Evolutionary conservation across 164 flowering plant genomes (phyloP), one percentile per base, ranked within the genome.

Genomic region (Magnolia kwangsiensis): DNA sequence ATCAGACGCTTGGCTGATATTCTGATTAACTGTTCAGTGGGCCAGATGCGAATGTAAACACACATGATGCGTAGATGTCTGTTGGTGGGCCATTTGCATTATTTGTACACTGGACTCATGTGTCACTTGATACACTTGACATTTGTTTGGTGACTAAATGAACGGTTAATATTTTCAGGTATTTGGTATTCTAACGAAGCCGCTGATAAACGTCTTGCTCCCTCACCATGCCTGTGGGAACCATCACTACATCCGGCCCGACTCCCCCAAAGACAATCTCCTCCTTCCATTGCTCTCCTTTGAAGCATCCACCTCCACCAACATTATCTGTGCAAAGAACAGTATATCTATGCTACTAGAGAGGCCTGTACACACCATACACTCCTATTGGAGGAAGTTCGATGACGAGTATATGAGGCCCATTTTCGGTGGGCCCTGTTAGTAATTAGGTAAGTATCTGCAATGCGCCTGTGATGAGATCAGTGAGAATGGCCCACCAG

Each of bases 391-490:
- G 99, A 88, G 93, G 81, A 91, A 80, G 83, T 93, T 95, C 49
- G 99, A 95, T 71, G 90, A 95, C 72, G 66, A 87, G 6, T 92
- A 90, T 83, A 95, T 95, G 99, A 85, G 97, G 83, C 99, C 98
- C 0, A 70, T 88, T 6, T 95, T 95, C 75, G 97, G 99, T 2
- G 97, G 98, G 14, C 87, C 92, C 0, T 27, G 29, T 51, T 51
- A 14, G 59, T 9, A 9, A 11, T 4, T 55, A 9, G 13, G 61
- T 55, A 16, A 14, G 45, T 37, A 37, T 37, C 45, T 5, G 7
- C 45, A 37, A 37, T 37, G 45, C 45, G 45, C 45, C 45, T 37
- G 45, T 5, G 45, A 37, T 37, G 45, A 37, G 45, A 37, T 37
- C 45, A 3, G 61, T 55, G 61, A 55, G 61, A 55, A 55, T 55